Base-by-base conservation (phyloP, 768 basidiomycete genomes). In the Boletellus ananiceps region DNA sequence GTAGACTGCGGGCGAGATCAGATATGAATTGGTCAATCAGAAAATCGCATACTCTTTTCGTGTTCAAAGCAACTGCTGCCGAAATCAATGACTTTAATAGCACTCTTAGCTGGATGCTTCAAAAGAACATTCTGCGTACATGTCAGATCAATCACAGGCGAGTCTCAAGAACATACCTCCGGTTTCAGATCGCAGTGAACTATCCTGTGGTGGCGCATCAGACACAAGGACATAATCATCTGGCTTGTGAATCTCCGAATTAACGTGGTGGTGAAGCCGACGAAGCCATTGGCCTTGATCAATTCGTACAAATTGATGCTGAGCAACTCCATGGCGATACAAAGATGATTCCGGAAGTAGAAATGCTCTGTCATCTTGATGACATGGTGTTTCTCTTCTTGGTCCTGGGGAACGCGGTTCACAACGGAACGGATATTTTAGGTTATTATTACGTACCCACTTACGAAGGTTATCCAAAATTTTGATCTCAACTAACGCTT, bases 101-200 rank as follows among this genome's bases (percentile, higher is more conserved):
- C 93, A 60, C 93, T 95, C 74, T 94, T 96, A 2, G 88, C 84
- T 18, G 96, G 96, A 67, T 98, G 96, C 42, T 88, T 84, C 47
- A 99, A 73, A 0, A 98, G 74, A 36, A 99, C 90, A 58, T 99
- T 99, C 94, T 98, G 60, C 11, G 46, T 38, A 45, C 23, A 23
- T 27, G 42, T 56, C 34, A 58, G 45, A 40, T 35, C 8, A 46
- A 18, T 19, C 29, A 6, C 18, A 31, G 19, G 21, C 9, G 8
- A 23, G 41, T 46, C 44, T 57, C 40, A 16, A 21, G 46, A 25
- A 66, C 80, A 49, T 56, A 88, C 95, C 84, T 99, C 96, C 19
- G 96, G 96, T 69, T 99, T 99, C 56, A 99, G 74, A 72, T 99
- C 96, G 61, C 96, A 99, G 65, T 99, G 96, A 18, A 99, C 95